Base-by-base conservation (phyloP, 1,139 yeast species). In the Geotrichum klebahnii region DNA sequence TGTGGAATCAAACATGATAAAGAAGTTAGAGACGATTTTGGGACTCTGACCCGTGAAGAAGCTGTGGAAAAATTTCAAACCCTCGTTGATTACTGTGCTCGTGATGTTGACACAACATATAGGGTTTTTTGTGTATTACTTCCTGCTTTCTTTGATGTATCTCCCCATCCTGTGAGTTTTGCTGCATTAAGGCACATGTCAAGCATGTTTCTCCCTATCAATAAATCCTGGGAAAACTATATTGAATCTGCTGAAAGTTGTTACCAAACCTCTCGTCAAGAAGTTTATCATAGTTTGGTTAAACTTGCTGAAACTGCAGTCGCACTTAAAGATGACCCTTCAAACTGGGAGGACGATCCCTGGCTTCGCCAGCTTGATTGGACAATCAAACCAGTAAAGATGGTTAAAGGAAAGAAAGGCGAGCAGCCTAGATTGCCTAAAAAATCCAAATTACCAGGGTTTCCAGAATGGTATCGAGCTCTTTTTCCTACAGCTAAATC, bases 151-250 rank as follows among this genome's bases (percentile, higher is more conserved):
- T 67, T 79, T 36, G 61, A 70, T 28, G 77, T 80, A 48, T 81
- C 90, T 31, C 96, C 97, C 0, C 98, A 94, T 66, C 97, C 98
- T 0, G 96, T 90, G 1, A 87, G 95, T 22, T 85, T 92, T 71
- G 92, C 95, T 1, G 97, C 96, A 0, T 70, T 92, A 51, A 75
- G 84, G 55, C 84, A 81, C 55, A 72, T 94, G 63, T 83, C 90
- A 3, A 75, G 83, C n/a, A 78, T 86, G 49, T 78, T 90, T 46
- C 70, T 94, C 44, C 96, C 99, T 1, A 84, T 95, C 1, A 80
- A 86, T 17, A 70, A 76, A 31, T 59, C 69, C 8, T 94, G 98
- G 98, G 74, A 81, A 19, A 64, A 75, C 2, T 94, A 89, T 61
- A 68, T 89, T 22, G 67, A 74, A n/a, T 72, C 71, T 3, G 81